A percentile compares a stretch with the other conserved stretches of the same genome.
These are phyloP conservation scores for Lyophyllum atratum DNA, from an alignment of 768 basidiomycete genomes.

Conservation along the genomic window DNA sequence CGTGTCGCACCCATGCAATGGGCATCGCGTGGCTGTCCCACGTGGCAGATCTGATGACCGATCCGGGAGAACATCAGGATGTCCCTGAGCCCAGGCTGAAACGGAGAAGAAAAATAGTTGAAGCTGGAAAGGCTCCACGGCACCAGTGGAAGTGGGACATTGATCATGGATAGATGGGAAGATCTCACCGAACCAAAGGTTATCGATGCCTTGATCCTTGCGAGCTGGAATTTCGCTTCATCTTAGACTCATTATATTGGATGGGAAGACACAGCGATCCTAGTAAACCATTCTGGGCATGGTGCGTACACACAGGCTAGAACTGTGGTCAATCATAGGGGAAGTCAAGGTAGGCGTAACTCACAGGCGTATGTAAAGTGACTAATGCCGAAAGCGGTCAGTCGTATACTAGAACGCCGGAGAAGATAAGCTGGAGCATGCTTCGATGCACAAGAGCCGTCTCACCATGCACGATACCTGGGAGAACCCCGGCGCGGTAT, in stretches of 20 bases:
- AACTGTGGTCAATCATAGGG: background rate
- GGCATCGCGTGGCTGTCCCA: slow-evolving; percentile 32
- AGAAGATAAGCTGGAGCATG: slow-evolving; percentile 7
- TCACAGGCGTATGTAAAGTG: slow-evolving; percentile 2
- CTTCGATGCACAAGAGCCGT: slow-evolving; percentile 2
- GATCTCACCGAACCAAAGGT: background rate
- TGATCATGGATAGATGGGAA: background rate
- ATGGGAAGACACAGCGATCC: background rate
- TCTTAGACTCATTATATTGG: background rate
- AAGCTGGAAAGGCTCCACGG: slow-evolving; percentile 5
- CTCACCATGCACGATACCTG: slow-evolving; percentile 55
- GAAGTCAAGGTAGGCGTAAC: background rate
- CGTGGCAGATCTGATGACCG: slow-evolving; percentile 30
- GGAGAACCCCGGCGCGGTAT: background rate
- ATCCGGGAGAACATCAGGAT: slow-evolving; percentile 6
- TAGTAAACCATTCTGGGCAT: background rate
- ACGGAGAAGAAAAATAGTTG: slow-evolving; percentile 3
- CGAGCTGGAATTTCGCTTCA: slow-evolving; percentile 7
- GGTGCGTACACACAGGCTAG: background rate
- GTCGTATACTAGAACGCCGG: slow-evolving; percentile 23
- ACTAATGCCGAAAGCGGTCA: slow-evolving; percentile 7
- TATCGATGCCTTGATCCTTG: slow-evolving; percentile 14
- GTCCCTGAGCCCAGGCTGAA: slow-evolving; percentile 11
- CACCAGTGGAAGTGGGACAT: background rate
- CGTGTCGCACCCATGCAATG: slow-evolving; percentile 24